These are phyloP conservation scores for Backusella liffmaniae DNA, from an alignment of 192 early-diverging fungal species.

Conservation along the genomic window DNA sequence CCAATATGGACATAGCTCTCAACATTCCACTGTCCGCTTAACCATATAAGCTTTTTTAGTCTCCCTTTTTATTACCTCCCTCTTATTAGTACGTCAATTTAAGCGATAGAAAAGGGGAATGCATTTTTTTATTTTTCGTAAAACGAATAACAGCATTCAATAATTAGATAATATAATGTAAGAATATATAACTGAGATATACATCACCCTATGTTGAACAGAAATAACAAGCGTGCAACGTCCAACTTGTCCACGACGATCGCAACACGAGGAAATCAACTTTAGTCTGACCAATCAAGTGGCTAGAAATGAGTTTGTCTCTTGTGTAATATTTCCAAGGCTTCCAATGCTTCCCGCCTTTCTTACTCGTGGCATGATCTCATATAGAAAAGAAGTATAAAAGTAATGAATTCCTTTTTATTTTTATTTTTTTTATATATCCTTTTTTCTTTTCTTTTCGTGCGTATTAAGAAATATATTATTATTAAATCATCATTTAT, in stretches of 20 bases:
- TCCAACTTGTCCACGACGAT: background rate
- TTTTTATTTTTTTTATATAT: background rate
- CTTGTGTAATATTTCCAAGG: background rate
- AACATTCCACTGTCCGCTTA: background rate
- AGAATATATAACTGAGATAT: background rate
- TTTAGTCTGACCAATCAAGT: background rate
- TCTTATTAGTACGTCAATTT: background rate
- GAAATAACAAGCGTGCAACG: background rate
- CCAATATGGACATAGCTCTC: background rate
- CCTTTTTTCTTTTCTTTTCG: background rate
- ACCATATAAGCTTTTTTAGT: background rate
- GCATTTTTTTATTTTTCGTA: background rate
- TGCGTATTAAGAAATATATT: background rate
- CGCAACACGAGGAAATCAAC: background rate
- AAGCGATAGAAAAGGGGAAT: background rate
- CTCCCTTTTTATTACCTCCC: background rate
- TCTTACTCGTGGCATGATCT: background rate
- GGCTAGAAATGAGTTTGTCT: background rate
- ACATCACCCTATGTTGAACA: background rate
- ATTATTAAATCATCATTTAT: background rate
- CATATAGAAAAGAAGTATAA: background rate
- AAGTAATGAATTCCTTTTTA: background rate
- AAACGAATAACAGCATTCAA: background rate
- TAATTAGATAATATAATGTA: background rate
- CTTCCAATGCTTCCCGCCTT: background rate